Evolutionary conservation across 2,329 filamentous ascomycete species (phyloP), one percentile per base, ranked within the genome.

Genomic region (Talaromyces albobiverticillius): DNA sequence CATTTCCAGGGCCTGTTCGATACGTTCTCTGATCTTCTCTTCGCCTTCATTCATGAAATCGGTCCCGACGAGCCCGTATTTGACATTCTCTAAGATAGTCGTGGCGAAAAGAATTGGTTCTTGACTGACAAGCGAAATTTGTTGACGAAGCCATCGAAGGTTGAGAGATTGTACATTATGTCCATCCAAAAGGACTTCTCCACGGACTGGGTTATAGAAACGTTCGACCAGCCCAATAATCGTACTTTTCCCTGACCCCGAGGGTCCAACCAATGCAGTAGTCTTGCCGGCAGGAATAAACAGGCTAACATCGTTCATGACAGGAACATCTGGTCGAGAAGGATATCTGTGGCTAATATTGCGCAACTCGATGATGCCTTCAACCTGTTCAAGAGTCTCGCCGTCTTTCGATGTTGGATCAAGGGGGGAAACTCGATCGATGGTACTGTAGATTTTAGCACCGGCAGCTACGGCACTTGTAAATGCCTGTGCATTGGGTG

Each of bases 281-380:
- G 89, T 91, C 75, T 96, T 95, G 18, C 93, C 92, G 3, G 92
- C 89, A 1, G 91, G 90, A 34, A 97, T 87, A 1, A 81, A 71
- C 1, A 99, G 81, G 54, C 79, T 88, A 54, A 97, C 89, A 59
- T 87, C 85, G 40, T 94, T 79, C 85, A 97, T 93, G 36, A 97
- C 89, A 1, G 85, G 83, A 3, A 96, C 91, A 64, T 96, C 92
- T 0, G 92, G 90, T 11, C 94, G 84, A 5, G 91, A 96, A 3
- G 94, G 94, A 64, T 99, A 97, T 62, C 96, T 93, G 71, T 96
- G 92, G 70, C 89, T 94, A 67, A 97, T 80, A 61, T 90, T 82
- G 61, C 86, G 83, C 42, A 99, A 81, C 60, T 92, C 87, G 55
- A 99, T 87, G 14, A 83, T 84, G 25, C 94, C 94, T 56, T 87